These are phyloP conservation scores for Didymella keratinophila DNA, from an alignment of 2,329 filamentous ascomycete genomes.

Conservation along the genomic window DNA sequence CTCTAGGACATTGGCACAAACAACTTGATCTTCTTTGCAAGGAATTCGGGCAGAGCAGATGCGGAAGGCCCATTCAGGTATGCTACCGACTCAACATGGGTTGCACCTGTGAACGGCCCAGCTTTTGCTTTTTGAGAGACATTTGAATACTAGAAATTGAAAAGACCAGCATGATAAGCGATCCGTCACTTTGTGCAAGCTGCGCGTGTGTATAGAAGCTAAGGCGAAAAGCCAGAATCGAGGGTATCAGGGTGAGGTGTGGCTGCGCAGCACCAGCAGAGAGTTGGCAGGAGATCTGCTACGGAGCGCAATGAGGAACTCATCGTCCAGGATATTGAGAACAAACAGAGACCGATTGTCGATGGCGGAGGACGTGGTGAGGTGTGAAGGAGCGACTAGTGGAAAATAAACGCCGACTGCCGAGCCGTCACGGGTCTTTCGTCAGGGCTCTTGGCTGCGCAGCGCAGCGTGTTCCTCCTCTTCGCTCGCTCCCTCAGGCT, in stretches of 20 bases:
- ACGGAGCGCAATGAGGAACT: no score
- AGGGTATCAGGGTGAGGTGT: no score
- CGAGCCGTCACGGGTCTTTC: slow-evolving; percentile 20
- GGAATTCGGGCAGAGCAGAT: neutral
- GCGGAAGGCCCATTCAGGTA: neutral
- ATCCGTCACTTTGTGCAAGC: no score
- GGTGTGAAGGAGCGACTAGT: slow-evolving; percentile 1
- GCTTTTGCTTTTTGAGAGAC: neutral
- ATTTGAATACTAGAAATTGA: no score
- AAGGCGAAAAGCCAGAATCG: no score
- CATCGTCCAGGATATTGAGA: neutral
- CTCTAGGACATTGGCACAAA: no score
- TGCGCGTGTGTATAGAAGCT: no score
- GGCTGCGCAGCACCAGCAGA: no score
- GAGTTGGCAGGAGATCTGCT: no score
- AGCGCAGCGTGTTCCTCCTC: slow-evolving; percentile 23
- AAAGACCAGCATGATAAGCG: no score
- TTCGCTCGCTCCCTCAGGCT: slow-evolving; percentile 23
- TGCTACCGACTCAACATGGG: neutral
- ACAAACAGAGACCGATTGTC: neutral
- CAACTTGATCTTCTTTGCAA: neutral
- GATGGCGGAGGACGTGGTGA: neutral
- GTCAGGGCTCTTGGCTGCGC: slow-evolving; percentile 35
- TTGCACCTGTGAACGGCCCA: neutral
- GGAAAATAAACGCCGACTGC: slow-evolving; percentile 12